Evolutionary conservation across 345 rosid genomes (phyloP).

Genomic region (Citrus hindsii): DNA sequence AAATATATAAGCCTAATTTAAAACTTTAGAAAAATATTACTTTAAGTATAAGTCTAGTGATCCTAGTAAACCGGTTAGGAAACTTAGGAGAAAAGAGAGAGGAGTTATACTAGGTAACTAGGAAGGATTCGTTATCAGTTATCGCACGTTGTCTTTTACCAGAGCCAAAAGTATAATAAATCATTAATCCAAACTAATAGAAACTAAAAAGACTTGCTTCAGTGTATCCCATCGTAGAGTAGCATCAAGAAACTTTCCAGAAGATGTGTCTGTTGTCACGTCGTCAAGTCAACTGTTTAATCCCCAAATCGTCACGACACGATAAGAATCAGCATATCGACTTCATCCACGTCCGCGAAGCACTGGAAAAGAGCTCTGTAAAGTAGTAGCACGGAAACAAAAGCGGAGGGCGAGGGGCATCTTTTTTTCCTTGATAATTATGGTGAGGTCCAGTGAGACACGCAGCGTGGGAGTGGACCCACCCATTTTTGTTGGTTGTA

Average conservation of each 20-base stretch:
- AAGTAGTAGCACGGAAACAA: not conserved
- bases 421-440: not conserved
- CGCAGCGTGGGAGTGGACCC: conserved; percentile 27
- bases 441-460: conserved; percentile 24
- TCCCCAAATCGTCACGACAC: not conserved
- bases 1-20: not conserved
- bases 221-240: not conserved
- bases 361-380: not conserved
- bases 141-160: not conserved
- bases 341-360: conserved; percentile 3
- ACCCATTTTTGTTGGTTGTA: conserved; percentile 16
- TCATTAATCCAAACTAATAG: not conserved
- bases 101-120: not conserved
- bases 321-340: not conserved
- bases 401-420: conserved; percentile 4
- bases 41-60: not conserved
- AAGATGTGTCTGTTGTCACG: not conserved
- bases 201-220: not conserved
- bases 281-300: not conserved
- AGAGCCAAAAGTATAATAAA: not conserved
- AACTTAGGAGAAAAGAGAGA: not conserved
- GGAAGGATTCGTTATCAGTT: conserved; percentile 2
- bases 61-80: not conserved
- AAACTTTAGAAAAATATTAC: not conserved
- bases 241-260: not conserved